Base-by-base conservation (phyloP, 2,329 filamentous ascomycete genomes). In the Pezicula radicicola region DNA sequence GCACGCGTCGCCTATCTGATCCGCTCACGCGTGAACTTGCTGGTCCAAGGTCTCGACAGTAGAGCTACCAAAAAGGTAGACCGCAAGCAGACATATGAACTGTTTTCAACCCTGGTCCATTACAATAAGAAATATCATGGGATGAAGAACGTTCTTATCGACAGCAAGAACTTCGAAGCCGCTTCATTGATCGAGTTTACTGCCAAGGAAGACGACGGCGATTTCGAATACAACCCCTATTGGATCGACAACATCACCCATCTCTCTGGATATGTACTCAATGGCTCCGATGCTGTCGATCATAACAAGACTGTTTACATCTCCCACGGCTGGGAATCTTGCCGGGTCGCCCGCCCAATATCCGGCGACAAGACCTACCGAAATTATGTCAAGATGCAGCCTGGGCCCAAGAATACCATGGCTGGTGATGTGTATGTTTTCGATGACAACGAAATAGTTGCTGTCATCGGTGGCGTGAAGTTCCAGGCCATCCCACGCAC, bases 1-100 rank as follows among this genome's bases (percentile, higher is more conserved):
- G 76, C 83, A 54, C 84, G 86, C 49, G 80, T 81, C 58, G 77
- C 79, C 59, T 90, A 91, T 64, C 75, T 91, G 35, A 83, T 93
- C 64, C 81, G 83, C 61, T 77, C 75, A 19, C 80, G 84, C 51
- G 77, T 87, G 50, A 74, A 84, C 18, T 70, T 75, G 25, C 76
- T 87, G 77, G 52, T 80, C 76, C 3, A 72, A 77, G 59, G 72
- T 35, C 70, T 85, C 6, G 61, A 65, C 40, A 67, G 71, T 74
- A 87, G 86, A 36, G 78, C 80, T 48, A 85, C 85, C 48, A 82
- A 84, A 46, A 60, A 68, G 12, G 71, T 71, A 57, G 73, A 25
- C 25, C 25, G 25, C 25, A 25, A 25, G 25, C 25, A 25, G 25
- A 25, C 6, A 25, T 25, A 25, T 25, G 25, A 25, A 25, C 25